phyloP scores from a whole-genome alignment of 2,329 filamentous ascomycete genomes.

The Boeremia exigua region DNA sequence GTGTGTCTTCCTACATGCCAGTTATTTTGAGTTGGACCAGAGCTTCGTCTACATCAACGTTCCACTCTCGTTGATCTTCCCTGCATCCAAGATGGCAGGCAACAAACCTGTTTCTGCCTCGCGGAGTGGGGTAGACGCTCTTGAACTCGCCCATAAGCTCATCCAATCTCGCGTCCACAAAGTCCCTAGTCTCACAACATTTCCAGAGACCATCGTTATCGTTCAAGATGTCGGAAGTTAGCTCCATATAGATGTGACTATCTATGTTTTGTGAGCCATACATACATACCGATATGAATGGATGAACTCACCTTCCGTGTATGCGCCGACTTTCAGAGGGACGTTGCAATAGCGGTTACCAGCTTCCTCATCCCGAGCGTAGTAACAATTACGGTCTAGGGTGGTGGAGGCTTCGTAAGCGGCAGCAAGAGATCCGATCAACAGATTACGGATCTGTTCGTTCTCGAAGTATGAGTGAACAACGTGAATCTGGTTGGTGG shows the following conservation, averaged over 20 bases:
- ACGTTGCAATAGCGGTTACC: constrained; percentile 3
- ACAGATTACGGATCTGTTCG: background rate
- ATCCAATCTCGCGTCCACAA: constrained; percentile 1
- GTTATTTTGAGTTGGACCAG: background rate
- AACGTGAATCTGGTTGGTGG: background rate
- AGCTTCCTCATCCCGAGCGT: background rate
- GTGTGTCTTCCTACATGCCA: no score
- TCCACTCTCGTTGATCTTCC: background rate
- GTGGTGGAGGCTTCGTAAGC: background rate
- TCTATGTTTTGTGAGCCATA: background rate
- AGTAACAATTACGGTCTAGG: background rate
- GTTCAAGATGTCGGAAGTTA: background rate
- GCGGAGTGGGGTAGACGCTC: background rate
- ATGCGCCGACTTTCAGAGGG: background rate
- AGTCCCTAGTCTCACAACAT: constrained; percentile 1
- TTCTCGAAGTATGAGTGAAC: background rate
- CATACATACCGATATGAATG: background rate
- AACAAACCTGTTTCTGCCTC: background rate
- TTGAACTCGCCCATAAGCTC: background rate
- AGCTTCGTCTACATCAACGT: background rate
- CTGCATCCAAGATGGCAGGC: background rate
- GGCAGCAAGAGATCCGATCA: constrained; percentile 5
- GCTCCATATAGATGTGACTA: background rate
- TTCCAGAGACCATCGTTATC: background rate
- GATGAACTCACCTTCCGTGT: background rate